A percentile compares a stretch with the other conserved stretches of the same genome.
Evolutionary conservation across 768 basidiomycete genomes (phyloP).

Genomic region (Leccinum boreale): DNA sequence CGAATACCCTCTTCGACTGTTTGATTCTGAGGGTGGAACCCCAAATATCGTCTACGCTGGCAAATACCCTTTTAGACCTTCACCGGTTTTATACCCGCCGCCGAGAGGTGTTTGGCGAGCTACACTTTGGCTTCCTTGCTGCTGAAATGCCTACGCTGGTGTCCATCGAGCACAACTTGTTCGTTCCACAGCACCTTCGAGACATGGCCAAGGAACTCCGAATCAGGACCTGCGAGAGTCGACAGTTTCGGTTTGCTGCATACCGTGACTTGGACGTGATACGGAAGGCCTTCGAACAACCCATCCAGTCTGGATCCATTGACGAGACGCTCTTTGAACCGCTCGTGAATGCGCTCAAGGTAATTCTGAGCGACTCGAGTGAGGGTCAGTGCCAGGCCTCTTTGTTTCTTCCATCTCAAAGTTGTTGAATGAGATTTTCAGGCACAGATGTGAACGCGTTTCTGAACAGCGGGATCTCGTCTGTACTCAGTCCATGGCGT

Average conservation of each 20-base stretch:
- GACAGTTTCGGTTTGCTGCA: slow-evolving; percentile 71
- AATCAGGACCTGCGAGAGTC: slow-evolving; percentile 53
- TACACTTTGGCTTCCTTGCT: slow-evolving; percentile 63
- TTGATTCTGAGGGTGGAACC: slow-evolving; percentile 56
- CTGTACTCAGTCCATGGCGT: slow-evolving; percentile 78
- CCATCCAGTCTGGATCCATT: slow-evolving; percentile 47
- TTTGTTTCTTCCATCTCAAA: neutral
- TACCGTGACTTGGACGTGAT: slow-evolving; percentile 74
- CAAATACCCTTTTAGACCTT: slow-evolving; percentile 56
- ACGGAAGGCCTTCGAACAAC: slow-evolving; percentile 63
- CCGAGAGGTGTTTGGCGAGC: slow-evolving; percentile 61
- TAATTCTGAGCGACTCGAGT: slow-evolving; percentile 63
- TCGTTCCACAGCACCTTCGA: slow-evolving; percentile 50
- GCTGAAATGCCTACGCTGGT: slow-evolving; percentile 67
- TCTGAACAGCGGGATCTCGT: slow-evolving; percentile 60
- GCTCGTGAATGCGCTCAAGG: slow-evolving; percentile 61
- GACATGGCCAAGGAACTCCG: slow-evolving; percentile 51
- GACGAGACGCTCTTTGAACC: slow-evolving; percentile 55
- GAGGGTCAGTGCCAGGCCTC: slow-evolving; percentile 41
- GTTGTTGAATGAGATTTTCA: neutral
- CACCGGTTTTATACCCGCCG: slow-evolving; percentile 70
- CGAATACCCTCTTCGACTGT: slow-evolving; percentile 58
- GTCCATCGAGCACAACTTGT: slow-evolving; percentile 59
- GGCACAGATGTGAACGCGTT: slow-evolving; percentile 45
- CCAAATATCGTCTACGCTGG: slow-evolving; percentile 34